Evolutionary conservation across 257 asterid genomes (phyloP), one percentile per base, ranked within the genome.

Genomic region (Knoxia roxburghii): DNA sequence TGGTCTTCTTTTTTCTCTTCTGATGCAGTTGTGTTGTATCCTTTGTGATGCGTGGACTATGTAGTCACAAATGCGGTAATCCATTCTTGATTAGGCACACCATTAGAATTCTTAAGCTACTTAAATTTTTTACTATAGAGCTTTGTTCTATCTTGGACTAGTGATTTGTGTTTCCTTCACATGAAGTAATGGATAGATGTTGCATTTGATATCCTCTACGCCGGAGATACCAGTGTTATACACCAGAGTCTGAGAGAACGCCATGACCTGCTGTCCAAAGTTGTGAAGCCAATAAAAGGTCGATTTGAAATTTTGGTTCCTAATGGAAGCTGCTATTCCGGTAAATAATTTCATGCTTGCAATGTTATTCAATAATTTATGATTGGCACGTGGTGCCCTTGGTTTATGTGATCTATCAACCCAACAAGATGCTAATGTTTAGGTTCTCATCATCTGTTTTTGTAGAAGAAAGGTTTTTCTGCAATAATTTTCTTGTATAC

Each of bases 21-120:
- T 84, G 73, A 70, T 88, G 96, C 97, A 93, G 99, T 72, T 93
- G 70, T 93, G 96, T 64, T 93, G 99, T 93, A 93, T 90, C 99
- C 99, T 85, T 79, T 35, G 7, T 64, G 2, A 29, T 45, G 7
- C 18, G 41, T 29, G 17, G 50, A 48, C 30, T 21, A 20, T 29
- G 33, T 26, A 26, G 56, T 15, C 51, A 37, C 5, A 59, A 39
- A 37, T 59, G 33, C 14, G 43, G n/a, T 69, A 10, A 46, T 69
- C 49, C 48, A 29, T 68, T n/a, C 18, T 45, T 37, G 41, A 3
- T 59, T 30, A 46, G 61, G 55, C 49, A 41, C 2, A 18, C n/a
- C 8, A 26, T 41, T 26, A 5, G 56, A 52, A 12, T 27, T 54
- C n/a, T n/a, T 71, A 40, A n/a, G 55, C 70, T 62, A 46, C 58